phyloP scores from a whole-genome alignment of 208 protist genomes.

The Crithidia bombi region DNA sequence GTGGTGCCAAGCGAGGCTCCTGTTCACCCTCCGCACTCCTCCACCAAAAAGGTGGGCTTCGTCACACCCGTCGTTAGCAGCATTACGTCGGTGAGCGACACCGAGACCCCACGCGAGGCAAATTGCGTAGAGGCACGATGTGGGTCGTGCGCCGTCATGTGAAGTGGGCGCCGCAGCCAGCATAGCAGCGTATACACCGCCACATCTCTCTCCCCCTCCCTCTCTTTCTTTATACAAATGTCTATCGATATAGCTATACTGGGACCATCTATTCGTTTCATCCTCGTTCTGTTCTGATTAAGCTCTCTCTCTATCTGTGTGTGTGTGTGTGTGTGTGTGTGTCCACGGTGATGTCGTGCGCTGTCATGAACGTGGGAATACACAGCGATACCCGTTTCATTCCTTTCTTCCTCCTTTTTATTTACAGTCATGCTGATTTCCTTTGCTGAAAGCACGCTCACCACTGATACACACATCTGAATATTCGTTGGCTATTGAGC shows the following conservation, averaged over 20 bases:
- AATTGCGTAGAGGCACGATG: conserved; percentile 29
- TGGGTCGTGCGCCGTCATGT: conserved; percentile 34
- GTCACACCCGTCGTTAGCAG: conserved; percentile 21
- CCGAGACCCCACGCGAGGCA: conserved; percentile 23
- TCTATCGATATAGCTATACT: not conserved
- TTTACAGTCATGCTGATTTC: not conserved
- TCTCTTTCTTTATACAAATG: not conserved
- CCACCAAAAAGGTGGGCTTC: conserved; percentile 25
- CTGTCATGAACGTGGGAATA: no score
- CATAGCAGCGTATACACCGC: no score
- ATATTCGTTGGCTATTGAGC: no score
- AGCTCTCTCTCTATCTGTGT: no score
- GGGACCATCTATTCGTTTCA: no score
- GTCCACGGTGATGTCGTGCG: not conserved
- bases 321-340: not conserved
- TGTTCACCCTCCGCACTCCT: not conserved
- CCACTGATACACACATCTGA: no score
- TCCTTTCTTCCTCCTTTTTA: not conserved
- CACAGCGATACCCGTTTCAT: not conserved
- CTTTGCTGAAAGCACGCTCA: not conserved
- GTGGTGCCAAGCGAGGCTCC: not conserved
- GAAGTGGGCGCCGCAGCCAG: no score
- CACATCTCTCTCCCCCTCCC: no score
- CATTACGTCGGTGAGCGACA: conserved; percentile 6
- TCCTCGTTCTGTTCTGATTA: no score